Evolutionary conservation across 2,329 filamentous ascomycete species (phyloP), one percentile per base, ranked within the genome.

Genomic region (Fusarium sp.): DNA sequence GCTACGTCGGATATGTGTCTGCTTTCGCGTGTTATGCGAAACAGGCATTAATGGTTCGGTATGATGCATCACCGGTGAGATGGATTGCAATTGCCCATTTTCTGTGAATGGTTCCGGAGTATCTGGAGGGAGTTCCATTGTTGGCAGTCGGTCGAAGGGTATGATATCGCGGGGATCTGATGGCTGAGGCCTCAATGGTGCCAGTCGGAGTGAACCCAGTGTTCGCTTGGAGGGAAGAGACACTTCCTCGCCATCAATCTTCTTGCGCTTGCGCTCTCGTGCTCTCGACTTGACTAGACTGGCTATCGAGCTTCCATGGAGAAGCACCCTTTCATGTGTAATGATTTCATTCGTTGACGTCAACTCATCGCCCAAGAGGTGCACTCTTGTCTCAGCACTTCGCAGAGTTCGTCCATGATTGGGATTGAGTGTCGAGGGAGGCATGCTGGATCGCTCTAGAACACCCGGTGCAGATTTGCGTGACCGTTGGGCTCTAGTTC

Each of bases 271-370:
- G 66, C 87, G 82, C 44, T 83, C 80, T 28, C 86, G 83, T 11
- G 83, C 83, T 44, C 86, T 84, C 15, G 81, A 80, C 76, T 89
- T 89, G 66, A 89, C 87, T 4, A 86, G 85, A 14, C 84, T 82
- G 8, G 85, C 79, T n/a, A 89, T 89, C 8, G 88, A 88, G 66
- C 79, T 84, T 50, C 63, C 61, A 14, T 28, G 30, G 13, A 44
- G 56, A 10, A 50, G 39, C 26, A 68, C 45, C 41, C 61, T 70
- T 8, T 73, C 53, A 4, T 71, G 72, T n/a, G 71, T 67, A 9
- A 35, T 51, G 35, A 51, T 18, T 22, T 58, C 44, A 13, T 24
- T 47, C 2, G 44, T 17, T 14, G 50, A 59, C 30, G 62, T 36
- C 41, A 11, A 53, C 59, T 26, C 54, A 53, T 53, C 68, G 9